These are phyloP conservation scores for Ulmus americana DNA, from an alignment of 331 rosid genomes.

Conservation along the genomic window DNA sequence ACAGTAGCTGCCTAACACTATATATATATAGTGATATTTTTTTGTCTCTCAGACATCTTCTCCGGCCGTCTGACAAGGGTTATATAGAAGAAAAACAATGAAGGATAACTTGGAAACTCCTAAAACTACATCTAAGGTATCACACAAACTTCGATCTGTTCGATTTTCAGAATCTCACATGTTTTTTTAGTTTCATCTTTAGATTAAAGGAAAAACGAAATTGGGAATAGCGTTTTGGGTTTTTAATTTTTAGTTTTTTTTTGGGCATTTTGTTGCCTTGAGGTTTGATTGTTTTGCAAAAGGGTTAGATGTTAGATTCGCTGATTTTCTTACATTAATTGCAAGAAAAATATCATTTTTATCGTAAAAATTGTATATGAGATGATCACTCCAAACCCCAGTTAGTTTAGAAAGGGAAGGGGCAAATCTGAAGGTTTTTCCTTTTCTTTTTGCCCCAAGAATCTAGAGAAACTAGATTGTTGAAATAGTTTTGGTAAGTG, in stretches of 20 bases:
- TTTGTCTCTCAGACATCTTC: no score
- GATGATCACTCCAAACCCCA: no score
- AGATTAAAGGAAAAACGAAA: no score
- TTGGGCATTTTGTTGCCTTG: neutral
- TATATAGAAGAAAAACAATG: neutral
- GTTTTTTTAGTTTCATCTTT: neutral
- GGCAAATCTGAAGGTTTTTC: no score
- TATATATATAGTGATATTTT: no score
- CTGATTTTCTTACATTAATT: neutral
- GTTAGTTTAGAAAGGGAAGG: no score
- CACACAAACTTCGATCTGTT: neutral
- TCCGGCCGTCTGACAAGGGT: neutral
- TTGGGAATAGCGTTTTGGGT: neutral
- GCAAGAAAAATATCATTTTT: no score
- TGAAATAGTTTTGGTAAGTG: no score
- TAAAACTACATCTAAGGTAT: slow-evolving; percentile 44
- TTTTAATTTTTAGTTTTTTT: neutral
- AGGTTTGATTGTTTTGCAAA: neutral
- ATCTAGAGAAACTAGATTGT: no score
- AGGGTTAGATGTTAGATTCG: neutral
- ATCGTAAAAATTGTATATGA: no score
- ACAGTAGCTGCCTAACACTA: no score
- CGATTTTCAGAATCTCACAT: neutral
- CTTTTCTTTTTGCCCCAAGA: no score
- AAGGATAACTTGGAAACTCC: slow-evolving; percentile 17